phyloP scores from a whole-genome alignment of 2,329 filamentous ascomycete species.

The Alternaria sp. region DNA sequence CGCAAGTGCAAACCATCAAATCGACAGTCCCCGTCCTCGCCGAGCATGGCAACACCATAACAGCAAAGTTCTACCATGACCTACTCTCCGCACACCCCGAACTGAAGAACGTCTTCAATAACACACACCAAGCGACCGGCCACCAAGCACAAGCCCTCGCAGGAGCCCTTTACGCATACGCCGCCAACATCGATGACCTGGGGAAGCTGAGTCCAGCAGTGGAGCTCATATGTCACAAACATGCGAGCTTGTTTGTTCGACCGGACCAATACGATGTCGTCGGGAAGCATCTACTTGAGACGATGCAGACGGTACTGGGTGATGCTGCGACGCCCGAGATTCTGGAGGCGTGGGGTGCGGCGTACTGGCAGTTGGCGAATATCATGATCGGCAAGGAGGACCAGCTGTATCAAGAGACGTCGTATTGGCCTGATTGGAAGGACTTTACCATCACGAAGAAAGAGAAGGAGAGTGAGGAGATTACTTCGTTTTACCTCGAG shows the following conservation, averaged over 20 bases:
- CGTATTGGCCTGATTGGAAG: slow-evolving; percentile 71
- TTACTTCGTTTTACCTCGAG: slow-evolving; percentile 73
- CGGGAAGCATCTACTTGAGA: slow-evolving; percentile 70
- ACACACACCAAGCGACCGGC: slow-evolving; percentile 70
- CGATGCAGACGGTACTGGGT: slow-evolving; percentile 72
- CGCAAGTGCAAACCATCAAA: slow-evolving; percentile 70
- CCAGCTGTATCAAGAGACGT: slow-evolving; percentile 66
- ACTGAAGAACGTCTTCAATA: slow-evolving; percentile 74
- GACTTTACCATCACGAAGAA: slow-evolving; percentile 71
- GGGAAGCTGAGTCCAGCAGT: slow-evolving; percentile 62
- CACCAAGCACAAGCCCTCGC: slow-evolving; percentile 75
- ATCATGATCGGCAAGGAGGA: slow-evolving; percentile 73
- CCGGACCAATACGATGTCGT: slow-evolving; percentile 75
- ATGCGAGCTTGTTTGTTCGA: slow-evolving; percentile 71
- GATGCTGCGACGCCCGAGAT: slow-evolving; percentile 69
- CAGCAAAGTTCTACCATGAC: slow-evolving; percentile 73
- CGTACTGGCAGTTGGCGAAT: slow-evolving; percentile 75
- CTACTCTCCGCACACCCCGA: slow-evolving; percentile 70
- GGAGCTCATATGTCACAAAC: slow-evolving; percentile 78
- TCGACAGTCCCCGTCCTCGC: slow-evolving; percentile 73
- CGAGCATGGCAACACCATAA: slow-evolving; percentile 72
- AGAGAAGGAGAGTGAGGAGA: slow-evolving; percentile 69
- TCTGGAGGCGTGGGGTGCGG: slow-evolving; percentile 71
- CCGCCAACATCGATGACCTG: slow-evolving; percentile 73
- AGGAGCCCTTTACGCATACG: slow-evolving; percentile 72